A percentile compares a stretch with the other conserved stretches of the same genome.
Evolutionary conservation across 2,329 filamentous ascomycete genomes (phyloP).

Genomic region (Claviceps quebecensis): DNA sequence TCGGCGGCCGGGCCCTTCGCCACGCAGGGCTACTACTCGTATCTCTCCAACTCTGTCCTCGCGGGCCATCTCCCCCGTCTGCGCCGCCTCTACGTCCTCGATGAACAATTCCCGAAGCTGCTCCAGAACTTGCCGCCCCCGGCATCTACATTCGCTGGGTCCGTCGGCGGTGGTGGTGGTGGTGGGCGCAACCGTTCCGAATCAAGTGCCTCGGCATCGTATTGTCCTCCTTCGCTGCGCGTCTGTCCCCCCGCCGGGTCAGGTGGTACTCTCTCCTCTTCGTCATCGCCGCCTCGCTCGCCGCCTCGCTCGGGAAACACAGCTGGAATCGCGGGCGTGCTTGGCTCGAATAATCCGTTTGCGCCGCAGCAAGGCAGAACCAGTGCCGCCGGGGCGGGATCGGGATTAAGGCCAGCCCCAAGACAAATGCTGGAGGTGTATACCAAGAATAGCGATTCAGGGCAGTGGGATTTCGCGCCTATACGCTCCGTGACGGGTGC

Average conservation of each 20-base stretch:
- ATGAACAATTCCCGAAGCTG: constrained; percentile 68
- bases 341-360: constrained; percentile 44
- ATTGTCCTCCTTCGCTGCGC: constrained; percentile 6
- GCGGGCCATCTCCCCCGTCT: constrained; percentile 61
- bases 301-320: too few species aligned
- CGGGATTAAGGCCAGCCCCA: constrained; percentile 8
- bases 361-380: constrained; percentile 17
- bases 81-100: constrained; percentile 69
- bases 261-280: too few species aligned
- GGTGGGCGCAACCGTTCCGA: constrained; percentile 18
- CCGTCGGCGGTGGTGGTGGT: constrained; percentile 27
- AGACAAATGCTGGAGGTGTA: constrained; percentile 45
- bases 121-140: constrained; percentile 61
- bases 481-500: constrained; percentile 23
- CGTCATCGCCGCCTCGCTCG: too few species aligned
- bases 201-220: constrained; percentile 15
- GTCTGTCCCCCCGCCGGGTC: constrained; percentile 6
- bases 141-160: constrained; percentile 43
- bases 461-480: constrained; percentile 44
- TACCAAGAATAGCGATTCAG: constrained; percentile 43
- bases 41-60: constrained; percentile 72
- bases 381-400: constrained; percentile 8
- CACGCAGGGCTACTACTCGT: constrained; percentile 61
- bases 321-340: too few species aligned
- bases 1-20: constrained; percentile 43